Percentiles rank a stretch among this genome's conserved stretches.
Evolutionary conservation across 139 green algal species (phyloP).

Genomic region (Chlorella sorokiniana): DNA sequence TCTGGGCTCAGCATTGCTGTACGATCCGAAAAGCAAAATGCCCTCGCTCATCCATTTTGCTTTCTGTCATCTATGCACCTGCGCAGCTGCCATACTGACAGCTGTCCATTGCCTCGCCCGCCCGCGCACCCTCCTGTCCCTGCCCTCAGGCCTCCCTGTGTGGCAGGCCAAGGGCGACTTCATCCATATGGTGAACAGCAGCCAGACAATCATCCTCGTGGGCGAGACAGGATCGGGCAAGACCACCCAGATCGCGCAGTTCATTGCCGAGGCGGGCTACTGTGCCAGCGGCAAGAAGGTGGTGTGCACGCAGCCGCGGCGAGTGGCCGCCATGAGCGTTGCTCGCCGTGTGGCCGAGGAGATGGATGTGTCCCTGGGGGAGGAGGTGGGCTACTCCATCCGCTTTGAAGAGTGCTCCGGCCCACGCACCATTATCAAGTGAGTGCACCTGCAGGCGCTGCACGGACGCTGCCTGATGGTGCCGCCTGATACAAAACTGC

Average conservation of each 20-base stretch:
- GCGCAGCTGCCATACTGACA: no score
- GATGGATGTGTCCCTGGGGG: constrained; percentile 77
- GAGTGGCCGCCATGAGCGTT: constrained; percentile 90
- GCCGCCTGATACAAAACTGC: no score
- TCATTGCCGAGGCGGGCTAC: constrained; percentile 91
- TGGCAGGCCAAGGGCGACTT: constrained; percentile 97
- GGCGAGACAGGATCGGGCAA: constrained; percentile 98
- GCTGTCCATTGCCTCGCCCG: no score
- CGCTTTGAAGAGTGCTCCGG: constrained; percentile 85
- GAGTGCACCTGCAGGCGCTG: constrained; percentile 2
- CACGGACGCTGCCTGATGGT: no score
- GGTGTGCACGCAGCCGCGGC: constrained; percentile 87
- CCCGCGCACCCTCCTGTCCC: not conserved
- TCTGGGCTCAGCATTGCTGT: no score
- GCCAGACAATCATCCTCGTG: constrained; percentile 98
- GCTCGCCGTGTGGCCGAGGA: constrained; percentile 89
- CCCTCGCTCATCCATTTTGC: no score
- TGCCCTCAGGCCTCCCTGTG: constrained; percentile 84
- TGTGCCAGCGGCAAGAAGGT: constrained; percentile 72
- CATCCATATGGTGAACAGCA: constrained; percentile 84
- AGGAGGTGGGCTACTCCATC: constrained; percentile 92
- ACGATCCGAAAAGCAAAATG: no score
- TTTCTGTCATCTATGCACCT: no score
- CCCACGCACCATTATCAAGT: constrained; percentile 82
- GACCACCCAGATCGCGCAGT: constrained; percentile 99